Percentiles rank a stretch among this genome's conserved stretches.
phyloP scores from a whole-genome alignment of 2,329 filamentous ascomycete genomes.

The Teratosphaeriaceae sp. region DNA sequence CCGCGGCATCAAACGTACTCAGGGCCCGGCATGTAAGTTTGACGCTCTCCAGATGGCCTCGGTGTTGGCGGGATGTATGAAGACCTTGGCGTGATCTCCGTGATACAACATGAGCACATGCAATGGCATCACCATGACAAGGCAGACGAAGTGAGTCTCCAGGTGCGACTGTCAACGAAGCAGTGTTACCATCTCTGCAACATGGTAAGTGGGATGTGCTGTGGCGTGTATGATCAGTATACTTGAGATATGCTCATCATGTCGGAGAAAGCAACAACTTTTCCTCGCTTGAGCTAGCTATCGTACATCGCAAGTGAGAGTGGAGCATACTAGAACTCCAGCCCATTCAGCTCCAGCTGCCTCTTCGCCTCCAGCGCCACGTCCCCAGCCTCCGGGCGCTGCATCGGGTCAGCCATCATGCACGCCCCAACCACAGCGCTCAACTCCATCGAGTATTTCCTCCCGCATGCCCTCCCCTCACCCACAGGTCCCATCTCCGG shows the following conservation, averaged over 20 bases:
- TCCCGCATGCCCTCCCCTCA: slow-evolving; percentile 10
- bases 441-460: slow-evolving; percentile 2
- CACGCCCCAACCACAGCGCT: not conserved
- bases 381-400: slow-evolving; percentile 1
- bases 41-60: no score
- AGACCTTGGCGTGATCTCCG: not conserved
- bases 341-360: not conserved
- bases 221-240: not conserved
- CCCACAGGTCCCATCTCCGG: slow-evolving; percentile 7
- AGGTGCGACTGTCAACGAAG: not conserved
- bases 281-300: not conserved
- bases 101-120: not conserved
- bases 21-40: no score
- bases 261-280: not conserved
- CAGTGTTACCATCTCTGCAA: no score
- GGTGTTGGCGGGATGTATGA: no score
- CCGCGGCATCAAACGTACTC: no score
- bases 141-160: not conserved
- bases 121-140: not conserved
- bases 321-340: not conserved
- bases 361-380: not conserved
- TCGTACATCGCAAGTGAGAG: not conserved
- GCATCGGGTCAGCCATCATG: slow-evolving; percentile 1
- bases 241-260: no score
- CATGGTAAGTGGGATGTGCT: no score